Evolutionary conservation across 768 basidiomycete species (phyloP).

Genomic region (Lactarius psammicola): DNA sequence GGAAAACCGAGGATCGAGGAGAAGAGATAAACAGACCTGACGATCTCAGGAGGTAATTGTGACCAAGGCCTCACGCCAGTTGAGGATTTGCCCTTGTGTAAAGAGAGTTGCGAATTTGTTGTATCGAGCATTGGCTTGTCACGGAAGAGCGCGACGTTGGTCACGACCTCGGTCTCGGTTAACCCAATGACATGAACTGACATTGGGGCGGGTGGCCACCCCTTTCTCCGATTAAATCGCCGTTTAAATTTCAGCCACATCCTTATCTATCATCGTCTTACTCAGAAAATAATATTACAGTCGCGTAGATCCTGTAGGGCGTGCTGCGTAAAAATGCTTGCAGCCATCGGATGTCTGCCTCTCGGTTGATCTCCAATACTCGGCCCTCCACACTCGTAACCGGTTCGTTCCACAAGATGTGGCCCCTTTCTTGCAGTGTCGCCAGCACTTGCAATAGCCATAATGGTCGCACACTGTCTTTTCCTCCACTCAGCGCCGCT

Average conservation of each 20-base stretch:
- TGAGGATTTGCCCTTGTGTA: conserved; percentile 53
- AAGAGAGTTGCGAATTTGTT: conserved; percentile 20
- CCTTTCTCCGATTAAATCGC: conserved; percentile 13
- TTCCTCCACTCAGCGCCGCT: conserved; percentile 17
- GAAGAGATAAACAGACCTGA: conserved; percentile 42
- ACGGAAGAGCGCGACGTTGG: conserved; percentile 30
- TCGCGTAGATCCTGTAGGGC: conserved; percentile 20
- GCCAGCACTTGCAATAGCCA: conserved; percentile 25
- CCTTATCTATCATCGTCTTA: too few species aligned
- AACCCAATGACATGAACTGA: conserved; percentile 18
- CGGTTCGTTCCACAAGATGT: conserved; percentile 17
- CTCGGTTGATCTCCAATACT: conserved; percentile 27
- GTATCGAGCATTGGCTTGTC: conserved; percentile 35
- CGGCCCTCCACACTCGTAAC: conserved; percentile 15
- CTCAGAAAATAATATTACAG: background rate
- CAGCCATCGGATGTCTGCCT: conserved; percentile 27
- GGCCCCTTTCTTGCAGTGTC: conserved; percentile 25
- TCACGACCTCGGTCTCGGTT: conserved; percentile 27
- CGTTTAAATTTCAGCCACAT: conserved; percentile 27
- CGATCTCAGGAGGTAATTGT: conserved; percentile 59
- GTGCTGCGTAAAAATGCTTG: conserved; percentile 23
- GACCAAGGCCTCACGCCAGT: conserved; percentile 55
- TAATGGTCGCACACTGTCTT: conserved; percentile 16
- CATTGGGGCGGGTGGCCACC: background rate
- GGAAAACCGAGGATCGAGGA: background rate